Conservation (phyloP, 2,329 filamentous ascomycete genomes). For the Rhinocladiella mackenziei region DNA sequence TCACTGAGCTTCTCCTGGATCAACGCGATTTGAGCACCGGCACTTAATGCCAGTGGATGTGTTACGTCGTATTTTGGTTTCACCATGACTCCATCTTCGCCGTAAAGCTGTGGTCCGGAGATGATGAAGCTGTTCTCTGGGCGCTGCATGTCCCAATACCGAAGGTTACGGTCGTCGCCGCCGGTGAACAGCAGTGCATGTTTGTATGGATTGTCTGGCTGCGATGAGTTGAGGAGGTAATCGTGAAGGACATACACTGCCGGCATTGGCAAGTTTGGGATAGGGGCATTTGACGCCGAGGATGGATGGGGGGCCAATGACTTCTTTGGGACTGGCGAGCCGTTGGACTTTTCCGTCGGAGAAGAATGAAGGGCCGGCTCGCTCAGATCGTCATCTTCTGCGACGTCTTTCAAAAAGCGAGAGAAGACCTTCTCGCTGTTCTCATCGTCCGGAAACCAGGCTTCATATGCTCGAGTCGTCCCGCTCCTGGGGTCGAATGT, state of each 20-base stretch:
- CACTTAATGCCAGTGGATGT: constrained; percentile 45
- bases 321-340: constrained; percentile 12
- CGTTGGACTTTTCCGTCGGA: constrained; percentile 1
- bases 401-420: constrained; percentile 63
- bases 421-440: constrained; percentile 79
- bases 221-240: constrained; percentile 37
- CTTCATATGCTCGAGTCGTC: constrained; percentile 63
- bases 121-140: constrained; percentile 75
- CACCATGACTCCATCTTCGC: constrained; percentile 56
- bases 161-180: constrained; percentile 82
- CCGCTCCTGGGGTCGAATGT: constrained; percentile 14
- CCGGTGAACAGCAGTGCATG: constrained; percentile 82
- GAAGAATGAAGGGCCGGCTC: constrained; percentile 2
- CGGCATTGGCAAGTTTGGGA: constrained; percentile 11
- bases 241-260: constrained; percentile 58
- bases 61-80: constrained; percentile 68
- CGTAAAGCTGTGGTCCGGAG: constrained; percentile 59
- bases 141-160: constrained; percentile 85
- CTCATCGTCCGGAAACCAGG: constrained; percentile 88
- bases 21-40: constrained; percentile 57
- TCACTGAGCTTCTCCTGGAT: constrained; percentile 61
- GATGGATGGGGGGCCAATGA: neutral
- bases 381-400: constrained; percentile 14
- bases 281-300: too few relatives aligned
- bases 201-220: constrained; percentile 47